Evolutionary conservation across 495 filamentous ascomycete genomes (phyloP).

Genomic region (Ramalina intermedia): DNA sequence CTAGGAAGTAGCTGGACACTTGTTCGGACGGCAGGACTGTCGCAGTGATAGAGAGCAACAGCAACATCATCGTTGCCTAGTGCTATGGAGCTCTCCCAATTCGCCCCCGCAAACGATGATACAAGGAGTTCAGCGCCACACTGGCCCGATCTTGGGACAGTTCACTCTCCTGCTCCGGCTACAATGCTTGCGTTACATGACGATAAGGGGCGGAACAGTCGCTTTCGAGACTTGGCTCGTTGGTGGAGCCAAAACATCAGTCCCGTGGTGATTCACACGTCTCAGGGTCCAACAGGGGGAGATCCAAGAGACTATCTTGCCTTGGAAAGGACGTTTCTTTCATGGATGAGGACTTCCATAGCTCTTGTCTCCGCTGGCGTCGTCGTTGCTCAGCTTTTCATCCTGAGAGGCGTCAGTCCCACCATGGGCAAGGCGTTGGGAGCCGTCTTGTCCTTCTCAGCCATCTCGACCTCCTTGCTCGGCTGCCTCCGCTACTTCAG

Average conservation of each 20-base stretch:
- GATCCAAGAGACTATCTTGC: conserved; percentile 15
- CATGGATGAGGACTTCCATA: conserved; percentile 10
- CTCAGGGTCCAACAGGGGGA: background rate
- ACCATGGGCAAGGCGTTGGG: conserved; percentile 5
- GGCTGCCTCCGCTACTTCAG: conserved; percentile 12
- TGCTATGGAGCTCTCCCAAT: too few species aligned
- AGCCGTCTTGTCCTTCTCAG: conserved; percentile 1
- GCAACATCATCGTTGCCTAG: too few species aligned
- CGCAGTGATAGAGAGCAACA: too few species aligned
- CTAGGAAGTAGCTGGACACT: too few species aligned
- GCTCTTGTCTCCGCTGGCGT: conserved; percentile 9
- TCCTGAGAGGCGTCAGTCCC: background rate
- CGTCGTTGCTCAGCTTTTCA: conserved; percentile 10
- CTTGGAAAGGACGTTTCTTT: conserved; percentile 13
- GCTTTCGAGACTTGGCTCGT: background rate
- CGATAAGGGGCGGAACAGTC: background rate
- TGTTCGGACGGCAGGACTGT: too few species aligned
- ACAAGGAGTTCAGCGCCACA: too few species aligned
- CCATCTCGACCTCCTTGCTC: conserved; percentile 2
- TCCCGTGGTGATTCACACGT: background rate
- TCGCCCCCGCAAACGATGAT: too few species aligned
- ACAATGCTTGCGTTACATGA: too few species aligned
- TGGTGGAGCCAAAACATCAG: conserved; percentile 13
- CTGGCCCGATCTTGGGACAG: too few species aligned
- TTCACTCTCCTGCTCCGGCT: too few species aligned